Percentiles rank a stretch among this genome's conserved stretches.
Evolutionary conservation across 1,284 basidiomycete species (phyloP).

Genomic region (Ceratobasidium sp.): DNA sequence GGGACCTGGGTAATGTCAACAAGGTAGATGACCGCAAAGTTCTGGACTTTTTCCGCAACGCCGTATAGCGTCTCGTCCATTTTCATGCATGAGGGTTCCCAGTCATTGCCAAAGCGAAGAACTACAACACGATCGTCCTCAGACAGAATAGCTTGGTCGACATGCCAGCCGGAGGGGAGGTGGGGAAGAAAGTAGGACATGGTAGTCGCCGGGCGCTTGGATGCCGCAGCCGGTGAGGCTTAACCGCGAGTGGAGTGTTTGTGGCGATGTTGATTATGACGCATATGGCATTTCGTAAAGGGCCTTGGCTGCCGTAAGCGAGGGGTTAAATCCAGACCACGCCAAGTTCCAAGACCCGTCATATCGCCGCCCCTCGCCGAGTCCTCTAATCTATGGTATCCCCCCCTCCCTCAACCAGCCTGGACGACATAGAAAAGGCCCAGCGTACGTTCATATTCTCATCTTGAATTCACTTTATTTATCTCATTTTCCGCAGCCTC

Average conservation of each 20-base stretch:
- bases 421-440: constrained; percentile 28
- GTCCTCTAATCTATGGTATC: constrained; percentile 29
- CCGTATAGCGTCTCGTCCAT: constrained; percentile 98
- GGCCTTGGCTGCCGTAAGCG: constrained; percentile 16
- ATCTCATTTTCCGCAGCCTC: constrained; percentile 1
- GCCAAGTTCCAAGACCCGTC: background rate
- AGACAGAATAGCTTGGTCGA: constrained; percentile 96
- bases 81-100: constrained; percentile 95
- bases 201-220: constrained; percentile 29
- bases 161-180: constrained; percentile 95
- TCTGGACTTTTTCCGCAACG: constrained; percentile 95
- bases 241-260: background rate
- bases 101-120: constrained; percentile 95
- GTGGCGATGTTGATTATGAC: no score
- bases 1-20: constrained; percentile 97
- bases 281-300: no score
- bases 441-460: constrained; percentile 6
- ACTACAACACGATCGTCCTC: constrained; percentile 97
- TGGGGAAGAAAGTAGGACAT: constrained; percentile 81
- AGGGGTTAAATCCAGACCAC: constrained; percentile 12
- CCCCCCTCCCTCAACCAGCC: constrained; percentile 33
- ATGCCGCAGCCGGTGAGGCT: background rate
- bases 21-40: constrained; percentile 97
- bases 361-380: background rate
- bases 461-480: background rate